Evolutionary conservation across 2,329 filamentous ascomycete species (phyloP).

Genomic region (Colletotrichum destructivum): DNA sequence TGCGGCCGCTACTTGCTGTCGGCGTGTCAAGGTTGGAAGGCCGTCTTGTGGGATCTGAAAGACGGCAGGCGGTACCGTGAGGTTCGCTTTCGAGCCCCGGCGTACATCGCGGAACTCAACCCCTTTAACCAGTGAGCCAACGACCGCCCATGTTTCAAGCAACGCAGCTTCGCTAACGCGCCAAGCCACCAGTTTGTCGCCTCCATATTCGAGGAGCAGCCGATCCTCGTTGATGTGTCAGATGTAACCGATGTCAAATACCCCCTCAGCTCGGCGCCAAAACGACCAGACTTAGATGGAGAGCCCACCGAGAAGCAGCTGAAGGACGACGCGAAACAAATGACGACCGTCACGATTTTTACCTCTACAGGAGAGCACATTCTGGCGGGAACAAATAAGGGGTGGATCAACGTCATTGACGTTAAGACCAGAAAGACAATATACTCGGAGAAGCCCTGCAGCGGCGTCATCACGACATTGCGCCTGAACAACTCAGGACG

Average conservation of each 20-base stretch:
- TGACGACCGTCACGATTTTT: slow-evolving; percentile 93
- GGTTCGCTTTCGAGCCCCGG: slow-evolving; percentile 91
- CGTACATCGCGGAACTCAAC: slow-evolving; percentile 96
- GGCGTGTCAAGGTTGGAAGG: slow-evolving; percentile 96
- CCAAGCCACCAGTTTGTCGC: slow-evolving; percentile 82
- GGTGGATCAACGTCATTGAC: slow-evolving; percentile 96
- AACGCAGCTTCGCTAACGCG: slow-evolving; percentile 10
- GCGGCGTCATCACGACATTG: slow-evolving; percentile 89
- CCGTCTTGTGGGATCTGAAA: slow-evolving; percentile 92
- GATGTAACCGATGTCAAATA: slow-evolving; percentile 80
- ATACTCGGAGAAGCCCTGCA: slow-evolving; percentile 90
- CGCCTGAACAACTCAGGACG: slow-evolving; percentile 88
- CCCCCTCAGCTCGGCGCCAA: slow-evolving; percentile 85
- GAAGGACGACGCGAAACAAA: slow-evolving; percentile 93
- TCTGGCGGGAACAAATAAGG: slow-evolving; percentile 93
- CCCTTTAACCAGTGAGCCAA: slow-evolving; percentile 84
- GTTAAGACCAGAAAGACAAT: slow-evolving; percentile 85
- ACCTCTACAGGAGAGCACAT: slow-evolving; percentile 89
- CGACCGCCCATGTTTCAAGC: neutral
- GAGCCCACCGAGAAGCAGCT: slow-evolving; percentile 88
- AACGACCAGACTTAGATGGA: slow-evolving; percentile 78
- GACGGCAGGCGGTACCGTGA: slow-evolving; percentile 81
- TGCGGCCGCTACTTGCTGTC: slow-evolving; percentile 93
- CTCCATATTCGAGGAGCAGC: slow-evolving; percentile 93
- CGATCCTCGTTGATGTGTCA: slow-evolving; percentile 87